Base-by-base conservation (phyloP, 108 stramenopile genomes). In the Cyclotella distinguenda region DNA sequence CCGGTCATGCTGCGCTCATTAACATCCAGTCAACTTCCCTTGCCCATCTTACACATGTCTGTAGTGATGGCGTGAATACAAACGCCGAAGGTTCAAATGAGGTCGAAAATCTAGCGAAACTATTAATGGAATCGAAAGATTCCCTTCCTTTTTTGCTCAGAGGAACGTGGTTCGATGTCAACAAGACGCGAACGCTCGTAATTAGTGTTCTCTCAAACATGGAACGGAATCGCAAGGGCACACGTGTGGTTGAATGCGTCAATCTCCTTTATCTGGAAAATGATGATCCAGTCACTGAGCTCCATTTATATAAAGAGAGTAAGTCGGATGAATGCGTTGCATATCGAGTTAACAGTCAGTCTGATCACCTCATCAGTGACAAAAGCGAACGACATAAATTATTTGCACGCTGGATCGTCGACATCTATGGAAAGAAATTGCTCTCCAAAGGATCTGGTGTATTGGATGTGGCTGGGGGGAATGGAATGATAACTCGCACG, bases 381-480 rank as follows among this genome's bases (percentile, higher is more conserved):
- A 74, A 74, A 55, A 38, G 23, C 13, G 50, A 74, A 45, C 66
- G 73, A 3, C 66, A 68, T 39, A 27, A 53, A 25, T 62, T 68
- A 60, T 74, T 74, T 34, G 66, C 73, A 6, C 49, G 39, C 16
- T 74, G 73, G 73, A 25, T 74, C 9, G 48, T 74, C 15, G 40
- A 60, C 8, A 60, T 58, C 0, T 74, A 74, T 34, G 66, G 59
- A 3, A 68, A 39, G 15, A 58, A 67, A 0, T 28, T 34, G 12
- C 22, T 74, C 0, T 67, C 65, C 30, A 33, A 26, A 28, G 66
- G 72, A 22, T 49, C 66, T 4, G 72, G 72, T 11, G 77, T 81
- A 19, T n/a, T 80, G 0, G 79, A 80, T 33, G 69, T 71, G 8
- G 79, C 79, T 0, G 79, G 79, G 5, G 79, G 79, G 3, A 69